Evolutionary conservation across 306 rosid genomes (phyloP).

Genomic region (Begonia peltatifolia): DNA sequence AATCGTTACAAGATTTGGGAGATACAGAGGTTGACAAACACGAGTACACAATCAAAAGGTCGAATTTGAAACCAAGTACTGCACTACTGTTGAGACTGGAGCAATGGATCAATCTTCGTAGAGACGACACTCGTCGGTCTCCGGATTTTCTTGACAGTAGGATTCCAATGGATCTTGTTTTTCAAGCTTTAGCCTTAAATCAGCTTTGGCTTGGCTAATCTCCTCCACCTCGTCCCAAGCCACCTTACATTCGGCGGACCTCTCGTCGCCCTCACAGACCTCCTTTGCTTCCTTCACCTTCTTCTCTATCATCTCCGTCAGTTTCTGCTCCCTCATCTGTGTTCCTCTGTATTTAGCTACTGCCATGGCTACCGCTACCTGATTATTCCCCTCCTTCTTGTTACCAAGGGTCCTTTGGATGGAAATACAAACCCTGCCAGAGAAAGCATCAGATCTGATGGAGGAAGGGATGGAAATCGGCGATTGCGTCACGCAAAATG

Average conservation of each 20-base stretch:
- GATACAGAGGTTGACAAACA: too few species aligned
- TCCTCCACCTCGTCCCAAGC: constrained; percentile 44
- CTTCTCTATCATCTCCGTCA: constrained; percentile 33
- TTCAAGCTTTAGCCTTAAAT: constrained; percentile 20
- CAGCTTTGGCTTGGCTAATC: constrained; percentile 37
- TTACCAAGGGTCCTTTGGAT: background rate
- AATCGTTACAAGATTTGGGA: too few species aligned
- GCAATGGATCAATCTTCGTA: constrained; percentile 7
- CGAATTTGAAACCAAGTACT: too few species aligned
- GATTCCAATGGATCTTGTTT: constrained; percentile 28
- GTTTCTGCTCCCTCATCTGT: constrained; percentile 21
- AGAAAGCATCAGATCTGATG: background rate
- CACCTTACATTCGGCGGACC: constrained; percentile 27
- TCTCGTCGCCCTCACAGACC: constrained; percentile 21
- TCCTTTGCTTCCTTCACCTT: constrained; percentile 28
- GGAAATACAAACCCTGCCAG: background rate
- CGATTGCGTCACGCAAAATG: background rate
- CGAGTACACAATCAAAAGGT: too few species aligned
- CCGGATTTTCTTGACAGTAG: constrained; percentile 22
- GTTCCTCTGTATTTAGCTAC: constrained; percentile 27
- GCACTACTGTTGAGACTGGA: too few species aligned
- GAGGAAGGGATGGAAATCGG: background rate
- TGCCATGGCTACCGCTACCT: constrained; percentile 9
- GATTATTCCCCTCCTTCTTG: background rate
- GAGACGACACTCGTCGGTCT: constrained; percentile 29